Base-by-base conservation (phyloP, 2,329 filamentous ascomycete species). In the Paecilomyces sp. region DNA sequence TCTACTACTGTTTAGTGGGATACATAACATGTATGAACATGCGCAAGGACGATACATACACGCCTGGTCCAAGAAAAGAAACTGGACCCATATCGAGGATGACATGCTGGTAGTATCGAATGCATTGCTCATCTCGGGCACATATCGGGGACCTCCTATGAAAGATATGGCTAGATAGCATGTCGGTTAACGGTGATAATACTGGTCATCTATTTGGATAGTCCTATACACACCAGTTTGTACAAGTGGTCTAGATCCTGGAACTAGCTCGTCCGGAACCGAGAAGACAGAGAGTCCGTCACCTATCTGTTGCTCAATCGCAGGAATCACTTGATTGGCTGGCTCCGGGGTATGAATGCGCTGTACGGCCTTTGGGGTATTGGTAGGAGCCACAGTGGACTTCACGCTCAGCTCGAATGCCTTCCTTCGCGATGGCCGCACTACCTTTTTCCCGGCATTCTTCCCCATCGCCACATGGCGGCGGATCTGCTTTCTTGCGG, bases 401-500 rank as follows among this genome's bases (percentile, higher is more conserved):
- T 51, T 52, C 15, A 18, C 1, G 7, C 41, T 30, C 9, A 51
- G 34, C n/a, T 51, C 31, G 13, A 51, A 51, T 13, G 60, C 60
- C 34, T 56, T 60, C 30, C 55, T 60, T 30, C 58, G 47, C 12
- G 60, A 62, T 34, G 58, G 58, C 5, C 60, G 60, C 22, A 54
- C 18, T 15, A 62, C 28, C 13, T 56, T 60, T 13, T 60, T 62
- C 28, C 60, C 60, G 1, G 47, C 58, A 47, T 62, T 62, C 41
- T 57, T 60, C 7, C 60, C 60, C 11, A 30, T 55, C 7, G 58
- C 60, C 15, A 54, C 60, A 33, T 57, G 47, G 31, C 58, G 57
- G 36, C 60, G 58, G 47, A 62, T 62, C 30, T 58, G 58, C 50
- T 60, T 62, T 58, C 60, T 54, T 6, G 53, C 54, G 9, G 31